Conservation (phyloP, 2,329 filamentous ascomycete genomes). For the Fusarium transvaalense region DNA sequence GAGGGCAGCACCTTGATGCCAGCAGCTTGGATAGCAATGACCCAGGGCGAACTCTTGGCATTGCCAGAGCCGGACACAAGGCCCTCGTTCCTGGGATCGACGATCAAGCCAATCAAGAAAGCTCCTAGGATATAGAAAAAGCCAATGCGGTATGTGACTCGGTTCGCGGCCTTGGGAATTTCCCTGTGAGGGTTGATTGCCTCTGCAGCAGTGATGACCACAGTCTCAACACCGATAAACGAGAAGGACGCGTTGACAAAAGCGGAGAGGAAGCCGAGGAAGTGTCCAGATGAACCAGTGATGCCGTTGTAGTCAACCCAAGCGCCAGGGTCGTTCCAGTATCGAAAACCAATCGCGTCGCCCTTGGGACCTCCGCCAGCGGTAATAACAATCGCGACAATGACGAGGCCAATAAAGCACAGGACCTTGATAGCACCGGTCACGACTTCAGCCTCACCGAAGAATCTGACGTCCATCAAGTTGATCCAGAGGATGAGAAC, state of each 20-base stretch:
- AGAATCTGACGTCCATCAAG: conserved; percentile 68
- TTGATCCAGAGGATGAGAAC: conserved; percentile 67
- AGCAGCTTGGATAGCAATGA: conserved; percentile 76
- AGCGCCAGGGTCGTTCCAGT: conserved; percentile 57
- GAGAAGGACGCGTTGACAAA: conserved; percentile 68
- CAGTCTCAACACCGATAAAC: conserved; percentile 57
- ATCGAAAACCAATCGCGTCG: conserved; percentile 58
- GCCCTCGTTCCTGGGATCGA: conserved; percentile 71
- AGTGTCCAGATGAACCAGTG: conserved; percentile 61
- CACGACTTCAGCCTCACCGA: conserved; percentile 72
- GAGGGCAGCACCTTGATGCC: conserved; percentile 73
- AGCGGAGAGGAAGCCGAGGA: conserved; percentile 67
- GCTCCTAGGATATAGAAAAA: conserved; percentile 71
- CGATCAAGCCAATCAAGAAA: conserved; percentile 69
- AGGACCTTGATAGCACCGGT: conserved; percentile 71
- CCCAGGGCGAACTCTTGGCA: conserved; percentile 71
- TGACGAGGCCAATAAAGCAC: conserved; percentile 69
- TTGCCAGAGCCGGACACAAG: conserved; percentile 59
- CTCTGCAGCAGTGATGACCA: conserved; percentile 71
- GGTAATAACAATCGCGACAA: conserved; percentile 68
- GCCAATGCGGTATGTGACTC: conserved; percentile 70
- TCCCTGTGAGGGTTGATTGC: conserved; percentile 71
- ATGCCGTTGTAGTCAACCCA: conserved; percentile 63
- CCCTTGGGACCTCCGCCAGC: conserved; percentile 67
- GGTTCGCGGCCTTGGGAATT: conserved; percentile 71